These are phyloP conservation scores for Pinus tabuliformis DNA, from an alignment of 75 land plant genomes.

Conservation along the genomic window DNA sequence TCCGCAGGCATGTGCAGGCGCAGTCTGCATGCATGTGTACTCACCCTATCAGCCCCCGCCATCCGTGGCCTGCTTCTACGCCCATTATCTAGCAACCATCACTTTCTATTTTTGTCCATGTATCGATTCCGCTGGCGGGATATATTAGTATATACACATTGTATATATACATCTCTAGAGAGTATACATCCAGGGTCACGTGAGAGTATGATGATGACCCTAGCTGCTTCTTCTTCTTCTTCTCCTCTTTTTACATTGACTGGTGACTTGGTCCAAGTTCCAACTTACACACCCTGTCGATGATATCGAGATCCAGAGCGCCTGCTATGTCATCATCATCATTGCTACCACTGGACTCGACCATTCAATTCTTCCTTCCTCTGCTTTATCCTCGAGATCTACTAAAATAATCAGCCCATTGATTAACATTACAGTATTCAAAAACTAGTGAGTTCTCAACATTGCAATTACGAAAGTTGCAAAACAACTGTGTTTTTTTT, in stretches of 20 bases:
- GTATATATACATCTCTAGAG: background rate
- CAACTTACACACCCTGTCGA: background rate
- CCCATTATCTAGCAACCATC: too few species aligned
- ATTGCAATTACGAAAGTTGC: background rate
- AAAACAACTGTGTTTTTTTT: background rate
- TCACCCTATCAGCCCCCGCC: conserved; percentile 2
- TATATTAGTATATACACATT: background rate
- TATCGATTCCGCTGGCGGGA: too few species aligned
- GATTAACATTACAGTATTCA: background rate
- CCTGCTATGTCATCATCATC: conserved; percentile 10
- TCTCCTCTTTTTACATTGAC: conserved; percentile 1
- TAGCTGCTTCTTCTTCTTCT: background rate
- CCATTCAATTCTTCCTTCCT: conserved; percentile 4
- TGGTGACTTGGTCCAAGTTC: background rate
- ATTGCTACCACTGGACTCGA: background rate
- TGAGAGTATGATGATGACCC: background rate
- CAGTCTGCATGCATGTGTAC: background rate
- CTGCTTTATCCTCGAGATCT: background rate
- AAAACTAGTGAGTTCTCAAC: background rate
- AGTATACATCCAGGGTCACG: background rate
- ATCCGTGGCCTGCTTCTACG: background rate
- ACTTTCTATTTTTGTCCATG: too few species aligned
- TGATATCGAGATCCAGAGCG: conserved; percentile 9
- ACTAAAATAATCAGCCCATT: background rate
- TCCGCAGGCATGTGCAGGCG: conserved; percentile 7